Evolutionary conservation across 164 flowering plant genomes (phyloP), one percentile per base, ranked within the genome.

Genomic region (Berberis thunbergii): DNA sequence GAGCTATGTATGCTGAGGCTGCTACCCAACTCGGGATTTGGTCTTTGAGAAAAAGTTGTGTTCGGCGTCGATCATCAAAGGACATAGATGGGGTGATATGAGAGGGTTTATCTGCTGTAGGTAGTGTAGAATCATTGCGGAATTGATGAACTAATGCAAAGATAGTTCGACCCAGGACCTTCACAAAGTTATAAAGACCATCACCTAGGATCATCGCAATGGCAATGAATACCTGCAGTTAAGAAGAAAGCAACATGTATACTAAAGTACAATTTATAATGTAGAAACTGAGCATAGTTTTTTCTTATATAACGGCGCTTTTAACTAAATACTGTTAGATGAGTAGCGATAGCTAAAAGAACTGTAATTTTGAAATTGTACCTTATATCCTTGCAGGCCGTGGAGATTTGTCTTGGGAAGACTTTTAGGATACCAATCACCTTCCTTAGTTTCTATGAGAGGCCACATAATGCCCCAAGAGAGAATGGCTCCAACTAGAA

Each of bases 1-100:
- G 60, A 45, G 57, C 2, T 0, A 78, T 3, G 45, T 84, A 86
- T 49, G 88, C 88, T 0, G 5, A 12, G 41, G 70, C 3, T 38
- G 91, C 84, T 11, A 72, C n/a, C 77, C 77, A 75, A 2, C 12
- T 41, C 1, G 91, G 91, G 45, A 86, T 76, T 43, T 79, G 78
- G 65, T 83, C 90, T 64, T 80, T 80, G 2, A 78, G 63, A 70
- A 85, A 85, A 68, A 52, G 67, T 39, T 74, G 67, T 0, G 61
- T 72, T 10, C 90, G 69, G 1, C 74, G 66, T 52, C 70, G 62
- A 2, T 81, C 84, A 38, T 78, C 84, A 26, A 62, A 78, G 41
- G 70, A 67, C 45, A 62, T 3, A 11, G 60, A 26, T n/a, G 48
- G 10, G 39, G 26, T 26, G 26, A 26, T 26, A 26, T 26, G 26